Evolutionary conservation across 805 yeast genomes (phyloP).

Genomic region (Debaryomyces prosopidis): DNA sequence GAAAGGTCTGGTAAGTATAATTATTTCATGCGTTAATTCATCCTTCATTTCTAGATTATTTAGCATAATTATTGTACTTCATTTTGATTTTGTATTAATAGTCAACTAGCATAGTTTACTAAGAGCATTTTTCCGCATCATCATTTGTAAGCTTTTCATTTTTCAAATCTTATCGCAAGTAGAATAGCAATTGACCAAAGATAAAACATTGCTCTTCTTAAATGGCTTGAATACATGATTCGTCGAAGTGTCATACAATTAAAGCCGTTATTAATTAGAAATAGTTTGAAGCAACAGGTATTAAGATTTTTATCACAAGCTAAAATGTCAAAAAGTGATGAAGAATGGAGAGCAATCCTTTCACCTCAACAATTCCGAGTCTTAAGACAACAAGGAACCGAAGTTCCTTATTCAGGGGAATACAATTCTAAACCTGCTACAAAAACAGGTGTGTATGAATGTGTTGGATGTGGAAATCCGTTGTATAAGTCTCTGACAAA

Average conservation of each 20-base stretch:
- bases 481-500: conserved; percentile 78
- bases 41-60: background rate
- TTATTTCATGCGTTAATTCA: conserved; percentile 65
- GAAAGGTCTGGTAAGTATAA: conserved; percentile 58
- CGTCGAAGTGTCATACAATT: background rate
- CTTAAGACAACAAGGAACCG: conserved; percentile 73
- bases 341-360: conserved; percentile 80
- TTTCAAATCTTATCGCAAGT: background rate
- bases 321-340: conserved; percentile 39
- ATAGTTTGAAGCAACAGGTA: background rate
- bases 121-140: background rate
- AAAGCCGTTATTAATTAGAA: background rate
- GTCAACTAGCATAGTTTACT: background rate
- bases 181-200: background rate
- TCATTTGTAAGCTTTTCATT: background rate
- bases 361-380: conserved; percentile 78
- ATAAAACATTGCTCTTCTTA: no score
- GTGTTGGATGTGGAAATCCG: conserved; percentile 86
- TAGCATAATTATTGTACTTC: background rate
- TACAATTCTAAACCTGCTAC: conserved; percentile 53
- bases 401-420: conserved; percentile 64
- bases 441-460: conserved; percentile 64
- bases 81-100: background rate
- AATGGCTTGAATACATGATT: background rate
- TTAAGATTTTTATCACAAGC: background rate